Evolutionary conservation across 345 rosid species (phyloP), one percentile per base, ranked within the genome.

Genomic region (Boechera retrofracta): DNA sequence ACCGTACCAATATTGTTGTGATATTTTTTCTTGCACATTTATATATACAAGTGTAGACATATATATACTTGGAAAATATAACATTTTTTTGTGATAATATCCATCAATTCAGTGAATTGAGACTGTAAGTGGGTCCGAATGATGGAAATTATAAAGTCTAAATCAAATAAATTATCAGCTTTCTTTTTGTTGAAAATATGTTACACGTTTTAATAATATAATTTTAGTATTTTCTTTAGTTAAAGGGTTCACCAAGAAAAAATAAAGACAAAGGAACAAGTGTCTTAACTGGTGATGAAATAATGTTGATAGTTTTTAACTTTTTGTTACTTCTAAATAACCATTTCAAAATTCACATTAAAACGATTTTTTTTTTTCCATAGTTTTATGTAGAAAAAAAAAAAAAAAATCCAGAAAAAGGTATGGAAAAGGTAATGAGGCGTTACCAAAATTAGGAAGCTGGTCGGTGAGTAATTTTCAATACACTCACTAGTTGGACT

Each of bases 381-480:
- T 21, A 21, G 1, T 21, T 21, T 21, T 1, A 21, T 21, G 24
- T 21, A 1, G 24, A 21, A 35, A 59, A 16, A 16, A 72, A 72
- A 60, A 60, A 7, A 15, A 24, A 45, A 21, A 24, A 52, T 55
- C 21, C 26, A 75, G 67, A 48, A 58, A 74, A 58, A 60, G 49
- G 67, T 32, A n/a, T 21, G 29, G 35, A 69, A 52, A 53, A 60
- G 69, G 62, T 42, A 53, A 61, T 44, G 75, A 42, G 51, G 33
- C 54, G 66, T 35, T 64, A n/a, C 81, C 61, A 65, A 49, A 71
- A 49, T 72, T 58, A 59, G 73, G 81, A 41, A 58, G 49, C 10
- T 72, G 77, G 69, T 78, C 73, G 73, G 69, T 58, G 64, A 49
- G 33, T 66, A 24, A 47, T 2, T 36, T 41, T 5, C 6, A 10